Conservation (phyloP, 345 rosid species). For the Camelina neglecta region DNA sequence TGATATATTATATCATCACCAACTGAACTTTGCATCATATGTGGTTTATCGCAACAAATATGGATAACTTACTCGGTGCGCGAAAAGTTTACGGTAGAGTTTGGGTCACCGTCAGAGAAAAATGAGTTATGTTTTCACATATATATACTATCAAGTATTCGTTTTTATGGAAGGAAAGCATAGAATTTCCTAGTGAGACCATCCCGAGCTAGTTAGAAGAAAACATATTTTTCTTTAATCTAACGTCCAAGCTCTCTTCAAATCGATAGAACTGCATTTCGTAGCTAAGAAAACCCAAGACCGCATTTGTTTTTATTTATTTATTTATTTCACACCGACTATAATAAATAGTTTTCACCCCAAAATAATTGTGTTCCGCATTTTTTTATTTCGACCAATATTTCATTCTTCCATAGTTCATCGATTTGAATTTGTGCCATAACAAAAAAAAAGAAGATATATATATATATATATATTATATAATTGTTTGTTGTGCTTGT, state of each 20-base stretch:
- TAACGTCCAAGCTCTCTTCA: neutral
- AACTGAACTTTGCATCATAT: neutral
- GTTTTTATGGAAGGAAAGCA: neutral
- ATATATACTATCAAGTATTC: neutral
- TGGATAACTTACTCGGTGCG: neutral
- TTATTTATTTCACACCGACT: neutral
- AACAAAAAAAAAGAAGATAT: neutral
- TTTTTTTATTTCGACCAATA: neutral
- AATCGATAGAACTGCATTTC: neutral
- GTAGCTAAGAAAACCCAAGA: neutral
- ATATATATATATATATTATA: neutral
- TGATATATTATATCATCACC: neutral
- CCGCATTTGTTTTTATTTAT: neutral
- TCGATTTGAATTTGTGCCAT: slow-evolving; percentile 3
- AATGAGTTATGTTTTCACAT: neutral
- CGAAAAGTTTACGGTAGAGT: neutral
- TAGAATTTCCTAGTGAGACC: neutral
- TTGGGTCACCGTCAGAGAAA: slow-evolving; percentile 1
- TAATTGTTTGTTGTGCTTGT: slow-evolving; percentile 1
- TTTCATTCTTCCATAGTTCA: slow-evolving; percentile 32
- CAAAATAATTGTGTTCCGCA: neutral
- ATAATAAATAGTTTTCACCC: neutral
- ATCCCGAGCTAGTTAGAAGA: neutral
- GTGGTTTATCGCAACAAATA: neutral
- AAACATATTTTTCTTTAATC: neutral